A percentile compares a stretch with the other conserved stretches of the same genome.
Conservation (phyloP, 2,329 filamentous ascomycete genomes). For the Claviceps pusilla region DNA sequence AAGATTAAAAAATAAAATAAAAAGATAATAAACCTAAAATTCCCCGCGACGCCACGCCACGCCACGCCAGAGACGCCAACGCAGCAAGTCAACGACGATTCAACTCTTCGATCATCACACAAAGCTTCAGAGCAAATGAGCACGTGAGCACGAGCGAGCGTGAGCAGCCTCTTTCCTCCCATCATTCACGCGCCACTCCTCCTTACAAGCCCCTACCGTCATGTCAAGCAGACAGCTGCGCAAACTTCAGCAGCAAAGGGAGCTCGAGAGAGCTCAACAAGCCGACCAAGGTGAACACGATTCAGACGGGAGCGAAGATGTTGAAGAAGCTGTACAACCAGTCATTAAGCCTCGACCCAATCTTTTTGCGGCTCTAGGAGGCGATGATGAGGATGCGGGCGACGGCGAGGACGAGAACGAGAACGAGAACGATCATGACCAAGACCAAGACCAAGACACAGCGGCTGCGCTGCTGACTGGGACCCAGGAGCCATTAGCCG, state of each 20-base stretch:
- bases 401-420: constrained; percentile 14
- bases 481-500: constrained; percentile 11
- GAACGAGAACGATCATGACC: background rate
- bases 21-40: background rate
- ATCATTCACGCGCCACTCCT: no score
- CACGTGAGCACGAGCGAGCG: background rate
- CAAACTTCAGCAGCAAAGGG: constrained; percentile 35
- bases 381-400: constrained; percentile 25
- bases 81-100: background rate
- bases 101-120: background rate
- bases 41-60: background rate
- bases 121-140: background rate
- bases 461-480: constrained; percentile 8
- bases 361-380: constrained; percentile 38
- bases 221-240: constrained; percentile 40
- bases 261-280: constrained; percentile 21
- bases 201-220: background rate
- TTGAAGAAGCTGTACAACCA: constrained; percentile 16
- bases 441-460: constrained; percentile 18
- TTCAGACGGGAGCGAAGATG: constrained; percentile 17
- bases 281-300: constrained; percentile 4
- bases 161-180: background rate
- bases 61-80: no score
- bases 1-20: background rate
- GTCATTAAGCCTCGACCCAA: constrained; percentile 26